phyloP scores from a whole-genome alignment of 768 basidiomycete genomes.

The Butyriboletus loyo region DNA sequence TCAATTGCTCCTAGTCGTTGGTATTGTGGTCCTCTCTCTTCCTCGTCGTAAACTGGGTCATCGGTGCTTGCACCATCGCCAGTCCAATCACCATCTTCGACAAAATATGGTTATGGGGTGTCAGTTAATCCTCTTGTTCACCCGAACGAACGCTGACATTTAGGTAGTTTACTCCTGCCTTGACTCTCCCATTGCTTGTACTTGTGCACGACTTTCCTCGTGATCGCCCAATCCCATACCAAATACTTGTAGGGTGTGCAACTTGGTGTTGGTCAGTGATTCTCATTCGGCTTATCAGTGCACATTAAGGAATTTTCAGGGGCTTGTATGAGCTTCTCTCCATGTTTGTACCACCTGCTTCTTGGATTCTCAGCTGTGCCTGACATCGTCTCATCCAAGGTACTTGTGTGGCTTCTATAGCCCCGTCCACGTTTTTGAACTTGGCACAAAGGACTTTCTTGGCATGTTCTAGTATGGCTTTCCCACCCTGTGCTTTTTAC shows the following conservation, averaged over 20 bases:
- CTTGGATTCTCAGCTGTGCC: not conserved
- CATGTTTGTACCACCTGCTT: slow-evolving; percentile 31
- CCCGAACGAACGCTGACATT: not conserved
- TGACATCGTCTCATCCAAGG: slow-evolving; percentile 25
- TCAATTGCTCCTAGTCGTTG: slow-evolving; percentile 37
- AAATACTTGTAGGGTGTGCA: slow-evolving; percentile 53
- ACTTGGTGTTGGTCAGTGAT: slow-evolving; percentile 60
- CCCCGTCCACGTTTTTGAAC: slow-evolving; percentile 33
- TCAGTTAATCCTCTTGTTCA: slow-evolving; percentile 29
- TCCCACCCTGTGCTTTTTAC: not conserved
- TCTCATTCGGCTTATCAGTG: not conserved
- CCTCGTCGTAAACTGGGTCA: slow-evolving; percentile 66
- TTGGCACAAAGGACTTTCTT: slow-evolving; percentile 43
- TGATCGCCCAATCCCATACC: slow-evolving; percentile 56
- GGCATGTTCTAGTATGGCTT: slow-evolving; percentile 34
- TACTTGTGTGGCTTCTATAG: slow-evolving; percentile 44
- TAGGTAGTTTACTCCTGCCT: slow-evolving; percentile 49
- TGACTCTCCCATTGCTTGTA: slow-evolving; percentile 60
- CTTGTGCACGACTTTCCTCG: slow-evolving; percentile 75
- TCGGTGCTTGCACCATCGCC: slow-evolving; percentile 53
- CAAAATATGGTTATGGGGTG: slow-evolving; percentile 59
- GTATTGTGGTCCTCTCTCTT: slow-evolving; percentile 64
- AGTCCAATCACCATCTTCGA: slow-evolving; percentile 46
- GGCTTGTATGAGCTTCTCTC: slow-evolving; percentile 56
- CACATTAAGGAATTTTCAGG: slow-evolving; percentile 35